Evolutionary conservation across 2,329 filamentous ascomycete species (phyloP), one percentile per base, ranked within the genome.

Genomic region (Clarireedia monteithiana): DNA sequence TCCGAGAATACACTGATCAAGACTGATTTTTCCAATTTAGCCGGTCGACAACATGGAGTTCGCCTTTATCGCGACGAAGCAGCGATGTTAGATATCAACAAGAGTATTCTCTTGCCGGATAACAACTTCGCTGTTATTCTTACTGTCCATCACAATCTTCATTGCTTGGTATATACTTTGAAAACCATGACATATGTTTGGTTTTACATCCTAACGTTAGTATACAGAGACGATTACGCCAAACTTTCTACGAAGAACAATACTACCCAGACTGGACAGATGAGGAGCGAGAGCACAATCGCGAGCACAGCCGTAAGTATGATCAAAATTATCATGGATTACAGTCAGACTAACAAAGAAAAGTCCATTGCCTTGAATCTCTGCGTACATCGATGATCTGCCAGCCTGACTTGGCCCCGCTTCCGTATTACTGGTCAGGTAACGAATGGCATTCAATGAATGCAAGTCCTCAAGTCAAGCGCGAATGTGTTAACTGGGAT

Each of bases 181-280:
- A 20, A 12, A 24, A 27, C 10, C n/a, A 15, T 17, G 9, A 24
- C 15, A 27, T 20, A 20, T 20, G 20, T 20, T 20, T 20, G 20
- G 20, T 20, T 20, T 48, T 20, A 27, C 15, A 38, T 39, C 5
- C 10, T 2, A 12, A 5, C 4, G n/a, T 14, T 14, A 6, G 20
- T 9, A 10, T 10, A 4, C 20, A 53, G 52, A 54, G 52, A 49
- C 45, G 52, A 30, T 30, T 54, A 6, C 45, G 52, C n/a, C 52
- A 54, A 23, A 49, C 45, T 9, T 30, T 54, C 5, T 54, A 42
- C 12, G 15, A 34, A 34, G 52, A 48, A 6, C 45, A 54, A 23
- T 54, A 54, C 34, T 54, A 54, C n/a, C 34, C 52, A 44, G 27
- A 54, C 24, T 54, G 52, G 52, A 49, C 52, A 3, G 52, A 38